These are phyloP conservation scores for Trebouxia sp. DNA, from an alignment of 139 green algal species.

Conservation along the genomic window DNA sequence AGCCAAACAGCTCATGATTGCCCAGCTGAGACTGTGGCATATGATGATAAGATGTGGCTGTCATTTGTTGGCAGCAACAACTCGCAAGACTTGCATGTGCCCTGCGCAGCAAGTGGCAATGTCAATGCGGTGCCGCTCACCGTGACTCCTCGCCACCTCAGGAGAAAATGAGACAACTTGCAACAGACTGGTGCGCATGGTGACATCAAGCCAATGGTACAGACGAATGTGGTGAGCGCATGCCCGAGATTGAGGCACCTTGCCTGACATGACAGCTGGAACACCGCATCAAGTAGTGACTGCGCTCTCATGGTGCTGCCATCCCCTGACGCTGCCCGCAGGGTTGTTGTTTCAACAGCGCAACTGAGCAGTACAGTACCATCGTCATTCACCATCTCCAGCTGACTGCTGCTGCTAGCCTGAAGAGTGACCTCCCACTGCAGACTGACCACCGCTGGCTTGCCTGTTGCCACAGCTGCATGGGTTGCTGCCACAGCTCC, in stretches of 20 bases:
- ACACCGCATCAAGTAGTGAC: neutral
- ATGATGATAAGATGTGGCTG: too few relatives aligned
- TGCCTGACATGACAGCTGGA: neutral
- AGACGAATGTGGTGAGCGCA: too few relatives aligned
- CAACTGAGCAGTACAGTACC: neutral
- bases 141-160: too few relatives aligned
- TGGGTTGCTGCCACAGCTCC: neutral
- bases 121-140: too few relatives aligned
- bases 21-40: too few relatives aligned
- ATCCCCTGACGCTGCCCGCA: slow-evolving; percentile 4
- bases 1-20: too few relatives aligned
- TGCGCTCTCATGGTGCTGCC: neutral
- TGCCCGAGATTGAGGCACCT: too few relatives aligned
- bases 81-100: neutral
- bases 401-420: neutral
- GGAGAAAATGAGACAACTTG: too few relatives aligned
- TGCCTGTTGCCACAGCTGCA: too few relatives aligned
- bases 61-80: neutral
- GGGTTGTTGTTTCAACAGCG: neutral
- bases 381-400: neutral
- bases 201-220: too few relatives aligned
- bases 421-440: slow-evolving; percentile 3
- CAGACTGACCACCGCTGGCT: too few relatives aligned
- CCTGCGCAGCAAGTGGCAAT: neutral
- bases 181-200: too few relatives aligned